phyloP scores from a whole-genome alignment of 495 filamentous ascomycete species.

The Penicillium angulare region DNA sequence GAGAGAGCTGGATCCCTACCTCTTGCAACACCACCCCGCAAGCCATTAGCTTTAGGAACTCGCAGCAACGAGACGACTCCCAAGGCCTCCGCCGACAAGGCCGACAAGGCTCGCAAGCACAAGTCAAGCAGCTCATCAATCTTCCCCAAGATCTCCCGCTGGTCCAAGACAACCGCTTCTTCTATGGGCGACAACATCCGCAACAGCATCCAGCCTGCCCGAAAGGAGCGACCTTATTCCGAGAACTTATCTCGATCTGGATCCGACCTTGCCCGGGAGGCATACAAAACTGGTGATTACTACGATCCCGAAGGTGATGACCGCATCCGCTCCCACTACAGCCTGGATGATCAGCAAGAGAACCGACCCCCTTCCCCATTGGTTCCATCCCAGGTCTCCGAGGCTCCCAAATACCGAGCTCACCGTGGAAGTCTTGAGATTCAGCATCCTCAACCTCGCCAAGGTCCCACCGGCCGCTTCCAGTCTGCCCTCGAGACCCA shows the following conservation, averaged over 20 bases:
- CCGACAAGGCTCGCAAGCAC: conserved; percentile 81
- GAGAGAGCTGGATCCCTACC: conserved; percentile 63
- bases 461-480: conserved; percentile 77
- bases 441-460: conserved; percentile 86
- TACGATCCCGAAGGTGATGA: conserved; percentile 69
- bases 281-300: conserved; percentile 62
- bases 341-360: conserved; percentile 49
- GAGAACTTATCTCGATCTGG: conserved; percentile 64
- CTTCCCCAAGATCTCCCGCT: conserved; percentile 91
- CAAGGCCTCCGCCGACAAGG: conserved; percentile 39
- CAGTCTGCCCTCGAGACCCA: conserved; percentile 77
- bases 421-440: conserved; percentile 87
- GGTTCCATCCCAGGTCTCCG: conserved; percentile 63
- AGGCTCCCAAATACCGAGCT: conserved; percentile 87
- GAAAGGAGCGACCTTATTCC: conserved; percentile 53
- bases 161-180: conserved; percentile 94
- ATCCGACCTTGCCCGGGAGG: conserved; percentile 57
- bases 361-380: conserved; percentile 60
- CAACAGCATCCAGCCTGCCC: conserved; percentile 47
- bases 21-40: conserved; percentile 70
- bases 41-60: conserved; percentile 51
- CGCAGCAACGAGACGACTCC: conserved; percentile 77
- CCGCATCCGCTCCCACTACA: conserved; percentile 66
- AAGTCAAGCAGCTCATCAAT: conserved; percentile 86
- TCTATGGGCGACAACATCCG: conserved; percentile 59